Evolutionary conservation across 139 green algal genomes (phyloP), one percentile per base, ranked within the genome.

Genomic region (Bryopsis sp.): DNA sequence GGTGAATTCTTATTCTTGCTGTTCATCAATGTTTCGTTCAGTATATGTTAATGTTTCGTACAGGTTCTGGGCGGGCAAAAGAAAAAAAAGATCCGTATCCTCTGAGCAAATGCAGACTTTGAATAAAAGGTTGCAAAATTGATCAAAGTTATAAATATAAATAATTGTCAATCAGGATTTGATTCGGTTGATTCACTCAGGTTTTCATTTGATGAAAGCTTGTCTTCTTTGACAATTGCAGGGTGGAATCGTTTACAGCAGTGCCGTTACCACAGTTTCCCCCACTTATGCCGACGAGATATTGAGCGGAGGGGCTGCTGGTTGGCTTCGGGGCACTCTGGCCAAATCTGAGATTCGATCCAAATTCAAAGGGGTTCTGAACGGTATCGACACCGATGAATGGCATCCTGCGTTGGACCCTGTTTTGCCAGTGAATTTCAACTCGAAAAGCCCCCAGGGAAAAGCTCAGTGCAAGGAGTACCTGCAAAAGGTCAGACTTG

Each of bases 391-490:
- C 78, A 83, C 69, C 0, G 72, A 70, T 57, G 72, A 87, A 59
- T 97, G 92, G 92, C 78, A 97, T 74, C 89, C 90, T 2, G 47
- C 73, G 3, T 38, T 37, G 32, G 92, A 98, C 78, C 47, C 77
- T 24, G 39, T 81, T 36, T 74, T 98, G 28, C 79, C 92, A 1
- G 88, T 86, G 11, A 79, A 78, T 72, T 98, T 82, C 87, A 82
- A 72, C 47, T 70, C 79, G 0, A 37, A 76, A 2, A 36, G 58
- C 19, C 81, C 73, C 0, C 47, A 70, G 19, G 88, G 86, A 66
- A 97, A 97, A 78, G 74, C 71, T 28, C 47, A 94, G 34, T 96
- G 88, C 83, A 98, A 98, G 78, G 69, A 82, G 58, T 95, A 80
- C 75, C 72, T 95, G 71, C 86, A 91, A 77, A 50, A 73, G 74